Evolutionary conservation across 768 basidiomycete genomes (phyloP), one percentile per base, ranked within the genome.

Genomic region (Vararia minispora): DNA sequence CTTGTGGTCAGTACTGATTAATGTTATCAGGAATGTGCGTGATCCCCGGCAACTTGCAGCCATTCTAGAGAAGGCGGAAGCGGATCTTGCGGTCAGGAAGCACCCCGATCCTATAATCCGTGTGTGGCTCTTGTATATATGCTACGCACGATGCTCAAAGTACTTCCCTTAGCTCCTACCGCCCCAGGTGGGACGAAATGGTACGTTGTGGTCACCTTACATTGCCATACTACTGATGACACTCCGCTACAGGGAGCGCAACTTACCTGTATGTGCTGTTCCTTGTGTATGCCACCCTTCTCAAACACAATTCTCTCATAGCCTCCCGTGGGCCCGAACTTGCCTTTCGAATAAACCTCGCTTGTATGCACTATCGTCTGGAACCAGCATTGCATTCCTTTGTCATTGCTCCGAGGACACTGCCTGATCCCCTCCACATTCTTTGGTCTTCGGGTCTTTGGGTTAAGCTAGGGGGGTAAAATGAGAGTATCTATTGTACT

Each of bases 111-210:
- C 94, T 28, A 91, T 90, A 59, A 81, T 85, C 56, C 61, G 92
- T 97, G 17, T 28, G 27, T 40, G 9, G 33, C 35, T 36, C 23
- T 23, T 28, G 17, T 33, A 28, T 11, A 22, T 20, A 33, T 23
- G 11, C 8, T 36, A 21, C 23, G 31, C 18, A 28, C 36, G 39
- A 45, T 27, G 43, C 26, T 30, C 21, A 31, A 7, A 14, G 35
- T 29, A 16, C 33, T 1, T 16, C 11, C 14, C 47, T 28, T 44
- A 97, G 92, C 81, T 42, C 72, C 91, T 33, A 53, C 71, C 28
- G 83, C 78, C 57, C 88, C 89, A 33, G 89, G 84, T 41, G 92
- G 92, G 42, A 90, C 89, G n/a, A 95, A 94, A 63, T 97, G 91
- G 91, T 92, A 52, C 50, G 80, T 72, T 12, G 30, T 13, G 34